Base-by-base conservation (phyloP, 768 basidiomycete genomes). In the Trametes elegans region DNA sequence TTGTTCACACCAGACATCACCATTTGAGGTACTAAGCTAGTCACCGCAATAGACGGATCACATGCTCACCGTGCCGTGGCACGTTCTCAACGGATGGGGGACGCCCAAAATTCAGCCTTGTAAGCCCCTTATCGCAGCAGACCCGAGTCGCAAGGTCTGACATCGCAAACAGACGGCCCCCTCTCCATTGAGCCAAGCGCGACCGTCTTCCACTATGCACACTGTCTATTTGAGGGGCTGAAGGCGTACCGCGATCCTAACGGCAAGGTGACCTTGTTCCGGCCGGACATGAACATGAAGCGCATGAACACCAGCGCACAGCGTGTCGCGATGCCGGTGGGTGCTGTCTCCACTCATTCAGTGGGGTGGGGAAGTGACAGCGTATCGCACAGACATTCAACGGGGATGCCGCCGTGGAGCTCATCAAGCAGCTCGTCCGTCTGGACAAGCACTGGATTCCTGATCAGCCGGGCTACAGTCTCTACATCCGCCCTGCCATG, bases 281-380 rank as follows among this genome's bases (percentile, higher is more conserved):
- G 95, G 40, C 96, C 95, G 3, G 92, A 97, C 72, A 91, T 92
- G 90, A 97, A 98, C 74, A 96, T 98, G 93, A 85, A 85, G 66
- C 85, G 95, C 24, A 94, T 98, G 93, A 93, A 92, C 73, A 80
- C 61, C 41, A 91, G 88, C 64, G 94, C 95, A 13, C 62, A 72
- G 23, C 83, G 95, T 36, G 76, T 93, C 49, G 90, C 88, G 18
- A 68, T 92, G 42, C 90, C 90, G 9, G 89, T 89, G 57, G 53
- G 83, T 71, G 8, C 21, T 23, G 38, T 39, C 26, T n/a, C 21
- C 39, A 16, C 5, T 13, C 8, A 23, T 44, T 29, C 10, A 23
- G 19, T 14, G 6, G 21, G 27, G 19, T 16, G 14, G 13, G 19
- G 47, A 32, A 29, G 8, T 41, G n/a, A 54, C 47, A 27, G 36